Percentiles rank a stretch among this genome's conserved stretches.
phyloP scores from a whole-genome alignment of 2,329 filamentous ascomycete genomes.

The Plectosphaerella cucumerina region DNA sequence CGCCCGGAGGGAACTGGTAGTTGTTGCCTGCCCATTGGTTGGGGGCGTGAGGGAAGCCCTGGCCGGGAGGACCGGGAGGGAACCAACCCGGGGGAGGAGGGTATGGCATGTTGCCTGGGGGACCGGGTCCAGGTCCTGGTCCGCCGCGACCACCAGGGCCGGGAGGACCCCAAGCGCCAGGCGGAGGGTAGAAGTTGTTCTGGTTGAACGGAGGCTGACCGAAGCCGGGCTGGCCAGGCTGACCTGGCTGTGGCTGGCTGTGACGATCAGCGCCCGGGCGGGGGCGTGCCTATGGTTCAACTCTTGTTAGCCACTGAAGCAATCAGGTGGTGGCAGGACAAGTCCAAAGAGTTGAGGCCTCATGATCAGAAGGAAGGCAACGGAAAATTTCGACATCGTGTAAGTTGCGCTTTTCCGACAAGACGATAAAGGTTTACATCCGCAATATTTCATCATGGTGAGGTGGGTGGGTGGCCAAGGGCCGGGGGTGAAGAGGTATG shows the following conservation, averaged over 20 bases:
- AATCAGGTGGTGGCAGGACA: conserved; percentile 2
- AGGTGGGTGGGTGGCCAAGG: conserved; percentile 8
- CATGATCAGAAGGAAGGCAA: conserved; percentile 99
- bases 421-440: conserved; percentile 78
- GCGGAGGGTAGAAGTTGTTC: conserved; percentile 48
- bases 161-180: conserved; percentile 49
- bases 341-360: conserved; percentile 7
- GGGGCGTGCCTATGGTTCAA: conserved; percentile 31
- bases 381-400: conserved; percentile 95
- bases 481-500: conserved; percentile 4
- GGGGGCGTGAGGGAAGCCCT: conserved; percentile 59
- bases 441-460: conserved; percentile 88
- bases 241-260: conserved; percentile 27
- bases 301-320: no score
- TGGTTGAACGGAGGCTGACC: conserved; percentile 39
- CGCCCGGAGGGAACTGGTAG: conserved; percentile 59
- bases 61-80: conserved; percentile 62
- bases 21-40: conserved; percentile 58
- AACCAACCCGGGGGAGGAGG: conserved; percentile 77
- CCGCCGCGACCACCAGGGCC: conserved; percentile 7
- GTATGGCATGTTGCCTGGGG: conserved; percentile 71
- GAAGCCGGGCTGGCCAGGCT: conserved; percentile 31
- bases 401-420: conserved; percentile 85
- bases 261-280: conserved; percentile 28
- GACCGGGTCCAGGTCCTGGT: conserved; percentile 54